Conservation (phyloP, 2,329 filamentous ascomycete genomes). For the Penicillium sp. region DNA sequence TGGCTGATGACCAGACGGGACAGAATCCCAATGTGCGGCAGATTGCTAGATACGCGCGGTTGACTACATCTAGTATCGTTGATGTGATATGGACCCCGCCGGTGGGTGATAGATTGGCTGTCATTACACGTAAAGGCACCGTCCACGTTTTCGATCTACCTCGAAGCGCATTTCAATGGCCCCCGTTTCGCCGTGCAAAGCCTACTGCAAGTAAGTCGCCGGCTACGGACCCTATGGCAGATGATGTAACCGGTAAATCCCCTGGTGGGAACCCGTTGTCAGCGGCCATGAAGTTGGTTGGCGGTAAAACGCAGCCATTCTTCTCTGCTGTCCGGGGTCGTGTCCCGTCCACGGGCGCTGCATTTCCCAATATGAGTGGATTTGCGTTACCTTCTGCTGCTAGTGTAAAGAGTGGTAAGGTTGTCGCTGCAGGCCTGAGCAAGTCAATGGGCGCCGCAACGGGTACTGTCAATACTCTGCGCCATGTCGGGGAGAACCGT, state of each 20-base stretch:
- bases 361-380: slow-evolving; percentile 44
- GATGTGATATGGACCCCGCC: slow-evolving; percentile 86
- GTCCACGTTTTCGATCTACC: slow-evolving; percentile 90
- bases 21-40: slow-evolving; percentile 63
- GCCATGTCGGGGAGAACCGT: slow-evolving; percentile 50
- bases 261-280: slow-evolving; percentile 54
- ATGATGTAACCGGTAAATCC: slow-evolving; percentile 48
- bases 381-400: slow-evolving; percentile 48
- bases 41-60: slow-evolving; percentile 81
- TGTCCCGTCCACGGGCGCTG: slow-evolving; percentile 46
- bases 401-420: slow-evolving; percentile 47
- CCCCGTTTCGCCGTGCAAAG: slow-evolving; percentile 59
- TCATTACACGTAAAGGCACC: slow-evolving; percentile 93
- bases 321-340: slow-evolving; percentile 64
- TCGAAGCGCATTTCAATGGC: slow-evolving; percentile 79
- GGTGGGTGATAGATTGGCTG: slow-evolving; percentile 75
- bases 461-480: slow-evolving; percentile 48
- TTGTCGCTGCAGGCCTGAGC: slow-evolving; percentile 50
- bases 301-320: slow-evolving; percentile 58
- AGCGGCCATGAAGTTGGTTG: slow-evolving; percentile 68
- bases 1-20: slow-evolving; percentile 35
- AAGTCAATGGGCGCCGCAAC: slow-evolving; percentile 51
- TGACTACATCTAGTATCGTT: slow-evolving; percentile 87
- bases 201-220: slow-evolving; percentile 36
- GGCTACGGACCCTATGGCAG: slow-evolving; percentile 45